A percentile compares a stretch with the other conserved stretches of the same genome.
phyloP scores from a whole-genome alignment of 805 yeast genomes.

The Vanderwaltozyma verrucispora region DNA sequence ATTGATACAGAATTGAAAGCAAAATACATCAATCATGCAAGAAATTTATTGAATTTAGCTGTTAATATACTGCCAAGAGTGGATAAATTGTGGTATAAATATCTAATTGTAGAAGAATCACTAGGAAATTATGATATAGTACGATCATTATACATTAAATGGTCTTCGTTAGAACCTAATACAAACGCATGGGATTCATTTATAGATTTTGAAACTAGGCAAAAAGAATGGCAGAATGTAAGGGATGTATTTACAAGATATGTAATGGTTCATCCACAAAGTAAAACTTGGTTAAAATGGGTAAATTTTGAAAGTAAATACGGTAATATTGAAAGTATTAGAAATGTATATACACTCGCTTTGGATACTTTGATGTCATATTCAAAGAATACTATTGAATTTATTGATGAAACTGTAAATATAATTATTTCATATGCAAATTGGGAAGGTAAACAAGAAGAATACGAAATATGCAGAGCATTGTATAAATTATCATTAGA shows the following conservation, averaged over 20 bases:
- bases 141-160: conserved; percentile 57
- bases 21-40: conserved; percentile 75
- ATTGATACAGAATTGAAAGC: conserved; percentile 65
- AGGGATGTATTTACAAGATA: conserved; percentile 49
- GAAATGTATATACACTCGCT: conserved; percentile 60
- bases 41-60: conserved; percentile 75
- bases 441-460: conserved; percentile 57
- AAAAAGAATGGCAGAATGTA: conserved; percentile 46
- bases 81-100: conserved; percentile 80
- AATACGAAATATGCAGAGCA: conserved; percentile 51
- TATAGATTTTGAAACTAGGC: conserved; percentile 61
- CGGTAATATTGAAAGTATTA: conserved; percentile 36
- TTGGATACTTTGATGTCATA: conserved; percentile 39
- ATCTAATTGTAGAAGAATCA: conserved; percentile 74
- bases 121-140: conserved; percentile 53
- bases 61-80: conserved; percentile 63
- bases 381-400: conserved; percentile 14
- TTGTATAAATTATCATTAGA: conserved; percentile 45
- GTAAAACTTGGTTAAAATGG: conserved; percentile 69
- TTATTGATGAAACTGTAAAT: conserved; percentile 29
- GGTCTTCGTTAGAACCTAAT: conserved; percentile 74
- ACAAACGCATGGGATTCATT: conserved; percentile 64
- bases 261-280: conserved; percentile 40
- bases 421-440: conserved; percentile 41
- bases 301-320: conserved; percentile 52